These are phyloP conservation scores for Fusarium camptoceras DNA, from an alignment of 2,329 filamentous ascomycete species.

Conservation along the genomic window DNA sequence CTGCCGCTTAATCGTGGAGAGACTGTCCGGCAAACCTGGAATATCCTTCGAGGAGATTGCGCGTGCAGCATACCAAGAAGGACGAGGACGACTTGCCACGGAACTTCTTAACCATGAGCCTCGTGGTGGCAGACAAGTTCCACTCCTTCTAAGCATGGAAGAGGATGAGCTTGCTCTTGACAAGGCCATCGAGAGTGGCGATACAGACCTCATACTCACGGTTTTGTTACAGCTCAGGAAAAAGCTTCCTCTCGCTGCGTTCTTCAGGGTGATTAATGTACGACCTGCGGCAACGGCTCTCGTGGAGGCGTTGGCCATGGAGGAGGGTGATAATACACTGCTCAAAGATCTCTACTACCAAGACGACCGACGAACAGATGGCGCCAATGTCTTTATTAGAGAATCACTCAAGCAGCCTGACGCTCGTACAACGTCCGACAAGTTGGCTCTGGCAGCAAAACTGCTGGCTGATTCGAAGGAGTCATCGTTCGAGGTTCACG, in stretches of 20 bases:
- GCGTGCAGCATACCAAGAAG: constrained; percentile 92
- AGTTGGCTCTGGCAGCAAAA: constrained; percentile 87
- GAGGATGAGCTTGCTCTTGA: constrained; percentile 95
- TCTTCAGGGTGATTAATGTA: constrained; percentile 91
- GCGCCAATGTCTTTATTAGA: constrained; percentile 85
- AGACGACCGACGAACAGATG: constrained; percentile 90
- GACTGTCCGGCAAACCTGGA: constrained; percentile 86
- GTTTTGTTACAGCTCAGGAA: constrained; percentile 90
- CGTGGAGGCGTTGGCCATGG: constrained; percentile 82
- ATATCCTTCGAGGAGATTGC: constrained; percentile 98
- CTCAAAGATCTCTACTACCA: constrained; percentile 98
- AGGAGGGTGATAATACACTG: constrained; percentile 78
- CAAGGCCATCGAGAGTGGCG: constrained; percentile 95
- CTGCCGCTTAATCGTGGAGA: constrained; percentile 86
- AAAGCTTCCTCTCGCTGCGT: constrained; percentile 88
- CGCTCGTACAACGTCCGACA: constrained; percentile 79
- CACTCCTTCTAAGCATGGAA: constrained; percentile 91
- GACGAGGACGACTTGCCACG: constrained; percentile 87
- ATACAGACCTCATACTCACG: constrained; percentile 91
- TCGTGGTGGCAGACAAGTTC: constrained; percentile 94
- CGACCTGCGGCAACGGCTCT: constrained; percentile 88
- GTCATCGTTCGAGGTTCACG: constrained; percentile 76
- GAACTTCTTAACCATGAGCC: constrained; percentile 94
- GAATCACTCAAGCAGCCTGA: constrained; percentile 83
- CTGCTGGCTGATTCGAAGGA: constrained; percentile 88